Base-by-base conservation (phyloP, 2,329 filamentous ascomycete species). In the Stagonosporopsis chrysanthemi region DNA sequence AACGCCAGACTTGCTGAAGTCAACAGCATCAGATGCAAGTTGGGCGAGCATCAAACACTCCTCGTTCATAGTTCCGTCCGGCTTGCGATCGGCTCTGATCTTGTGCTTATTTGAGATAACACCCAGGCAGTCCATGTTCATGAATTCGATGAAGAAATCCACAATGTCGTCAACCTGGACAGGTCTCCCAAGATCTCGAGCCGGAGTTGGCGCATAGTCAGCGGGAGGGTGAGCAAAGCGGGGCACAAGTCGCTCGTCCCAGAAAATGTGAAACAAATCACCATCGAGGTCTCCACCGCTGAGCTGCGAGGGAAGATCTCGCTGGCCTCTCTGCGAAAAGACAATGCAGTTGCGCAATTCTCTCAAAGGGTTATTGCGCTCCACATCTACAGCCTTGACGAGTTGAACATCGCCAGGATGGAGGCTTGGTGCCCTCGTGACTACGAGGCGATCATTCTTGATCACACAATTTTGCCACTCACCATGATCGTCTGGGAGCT, bases 201-300 rank as follows among this genome's bases (percentile, higher is more conserved):
- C 84, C 0, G 63, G 15, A 0, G 84, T 80, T 1, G 85, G 81
- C 3, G 86, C 83, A 64, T 96, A 96, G 61, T 92, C 86, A 0
- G 91, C 91, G 0, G 92, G 85, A 1, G 3, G 0, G 0, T 56
- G 66, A 4, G 68, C 71, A 0, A 22, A 33, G n/a, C 12, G 11
- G 4, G 84, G 81, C 1, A 83, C 72, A 0, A 87, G 80, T 0
- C 73, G 69, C 0, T 75, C 64, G 63, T 96, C 91, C 82, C 85
- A 95, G 44, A 96, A 90, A 46, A 96, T 77, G 62, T 92, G 89
- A 74, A 90, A 96, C 0, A 91, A 77, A 71, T 97, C 92, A 0
- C 92, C 92, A 62, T 95, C 91, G 0, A 96, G 82, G 72, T 96
- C 92, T 0, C 92, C 92, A 1, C 92, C 92, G 50, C 89, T 89